Conservation (phyloP, 768 basidiomycete genomes). For the Mycena venus region DNA sequence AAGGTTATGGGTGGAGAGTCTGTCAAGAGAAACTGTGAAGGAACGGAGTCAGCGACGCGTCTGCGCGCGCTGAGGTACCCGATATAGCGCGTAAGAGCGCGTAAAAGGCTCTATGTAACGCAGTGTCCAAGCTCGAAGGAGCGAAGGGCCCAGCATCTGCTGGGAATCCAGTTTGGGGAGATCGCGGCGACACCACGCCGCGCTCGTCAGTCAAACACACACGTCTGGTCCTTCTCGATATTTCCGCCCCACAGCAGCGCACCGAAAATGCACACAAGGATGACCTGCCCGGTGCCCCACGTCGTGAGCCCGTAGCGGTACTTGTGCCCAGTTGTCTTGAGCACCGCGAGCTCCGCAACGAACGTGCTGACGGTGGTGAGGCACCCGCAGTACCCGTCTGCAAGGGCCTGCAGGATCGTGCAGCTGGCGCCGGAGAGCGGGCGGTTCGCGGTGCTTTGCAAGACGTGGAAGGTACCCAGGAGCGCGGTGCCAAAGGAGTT, state of each 20-base stretch:
- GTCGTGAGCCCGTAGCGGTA: conserved; percentile 79
- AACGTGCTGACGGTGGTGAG: conserved; percentile 96
- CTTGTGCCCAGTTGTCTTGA: conserved; percentile 66
- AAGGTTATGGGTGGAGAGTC: too few species aligned
- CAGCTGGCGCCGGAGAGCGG: conserved; percentile 70
- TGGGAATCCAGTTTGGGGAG: not conserved
- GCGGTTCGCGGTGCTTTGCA: conserved; percentile 65
- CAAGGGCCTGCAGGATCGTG: conserved; percentile 82
- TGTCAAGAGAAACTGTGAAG: not conserved
- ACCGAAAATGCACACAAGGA: conserved; percentile 30
- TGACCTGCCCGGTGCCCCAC: conserved; percentile 77
- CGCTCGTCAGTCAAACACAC: conserved; percentile 16
- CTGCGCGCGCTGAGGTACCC: not conserved
- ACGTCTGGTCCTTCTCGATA: conserved; percentile 27
- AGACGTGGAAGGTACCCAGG: conserved; percentile 77
- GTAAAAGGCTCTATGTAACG: not conserved
- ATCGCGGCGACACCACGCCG: not conserved
- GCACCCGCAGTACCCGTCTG: conserved; percentile 96
- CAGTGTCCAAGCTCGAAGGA: not conserved
- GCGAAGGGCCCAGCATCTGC: not conserved
- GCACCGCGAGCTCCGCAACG: conserved; percentile 77
- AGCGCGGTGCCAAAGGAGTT: conserved; percentile 88
- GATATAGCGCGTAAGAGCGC: not conserved
- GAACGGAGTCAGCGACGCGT: not conserved
- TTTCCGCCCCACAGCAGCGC: conserved; percentile 26